Base-by-base conservation (phyloP, 495 filamentous ascomycete genomes). In the Delitschia confertaspora region DNA sequence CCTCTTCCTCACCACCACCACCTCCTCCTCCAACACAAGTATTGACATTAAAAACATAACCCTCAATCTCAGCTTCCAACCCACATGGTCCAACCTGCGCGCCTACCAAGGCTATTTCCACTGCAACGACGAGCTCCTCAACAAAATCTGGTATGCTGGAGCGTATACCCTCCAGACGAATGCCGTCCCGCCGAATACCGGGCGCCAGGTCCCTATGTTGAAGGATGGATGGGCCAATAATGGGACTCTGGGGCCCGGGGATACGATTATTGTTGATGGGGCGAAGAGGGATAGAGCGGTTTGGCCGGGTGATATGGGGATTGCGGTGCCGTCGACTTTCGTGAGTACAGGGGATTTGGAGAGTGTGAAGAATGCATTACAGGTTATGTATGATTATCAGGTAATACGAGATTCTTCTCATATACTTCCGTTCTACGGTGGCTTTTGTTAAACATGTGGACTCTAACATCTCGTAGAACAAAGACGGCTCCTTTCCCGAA, bases 21-120 rank as follows among this genome's bases (percentile, higher is more conserved):
- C 37, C 4, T 49, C 65, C 10, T 64, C 50, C 18, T 61, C 73
- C 3, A 48, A 63, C 2, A 48, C 75, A 22, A 59, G 58, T 1
- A 58, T 69, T 35, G 33, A 18, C 24, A 24, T 47, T 11, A 24
- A 17, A 16, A 20, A 47, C 22, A 49, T 78, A 13, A 63, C 41
- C 24, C 47, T 78, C 17, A 70, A 74, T 30, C 49, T 80, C 14
- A 65, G 60, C 4, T 80, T 80, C 43, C 74, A 78, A 36, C 78
- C 78, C 4, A 80, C 78, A 3, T 80, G 75, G 76, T 67, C 76
- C 5, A 77, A 80, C 51, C 62, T 79, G 11, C 63, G 63, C 16
- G 76, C 75, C 3, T 79, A 80, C 37, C 73, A 75, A 49, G 77
- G 77, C 7, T 80, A 79, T 43, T 81, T 80, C 43, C 69, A 79